Evolutionary conservation across 2,329 filamentous ascomycete species (phyloP).

Genomic region (Cercospora berteroae): DNA sequence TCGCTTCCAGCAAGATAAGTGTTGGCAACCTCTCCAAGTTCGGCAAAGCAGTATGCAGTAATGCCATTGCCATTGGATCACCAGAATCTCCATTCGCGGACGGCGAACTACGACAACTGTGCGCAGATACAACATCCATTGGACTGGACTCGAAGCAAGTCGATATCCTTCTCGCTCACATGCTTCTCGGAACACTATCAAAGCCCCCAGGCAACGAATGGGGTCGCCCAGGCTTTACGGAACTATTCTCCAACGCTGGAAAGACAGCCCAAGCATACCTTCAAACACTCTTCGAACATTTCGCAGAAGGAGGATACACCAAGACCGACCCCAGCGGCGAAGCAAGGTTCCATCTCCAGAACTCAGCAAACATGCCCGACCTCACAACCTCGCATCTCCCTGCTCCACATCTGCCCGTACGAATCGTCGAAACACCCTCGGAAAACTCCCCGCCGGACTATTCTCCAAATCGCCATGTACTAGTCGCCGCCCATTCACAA

Average conservation of each 20-base stretch:
- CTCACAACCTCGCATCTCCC: background rate
- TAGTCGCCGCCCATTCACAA: slow-evolving; percentile 16
- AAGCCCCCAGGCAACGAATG: slow-evolving; percentile 12
- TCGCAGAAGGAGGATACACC: slow-evolving; percentile 12
- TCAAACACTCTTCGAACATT: slow-evolving; percentile 13
- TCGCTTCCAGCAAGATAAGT: background rate
- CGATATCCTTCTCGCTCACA: slow-evolving; percentile 7
- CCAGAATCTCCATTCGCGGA: background rate
- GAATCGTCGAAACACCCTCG: slow-evolving; percentile 4
- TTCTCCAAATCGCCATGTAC: background rate
- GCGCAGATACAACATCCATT: background rate
- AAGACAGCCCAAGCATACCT: slow-evolving; percentile 12
- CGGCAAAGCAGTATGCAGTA: background rate
- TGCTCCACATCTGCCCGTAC: background rate
- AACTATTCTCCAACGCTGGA: slow-evolving; percentile 1
- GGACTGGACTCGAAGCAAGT: background rate
- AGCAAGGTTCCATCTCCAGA: background rate
- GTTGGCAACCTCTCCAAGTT: background rate
- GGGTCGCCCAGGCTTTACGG: slow-evolving; percentile 14
- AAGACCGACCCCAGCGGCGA: background rate
- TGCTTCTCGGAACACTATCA: slow-evolving; percentile 18
- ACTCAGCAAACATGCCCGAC: background rate
- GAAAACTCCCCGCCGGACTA: background rate
- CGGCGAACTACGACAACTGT: slow-evolving; percentile 4
- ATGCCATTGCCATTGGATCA: background rate